phyloP scores from a whole-genome alignment of 2,329 filamentous ascomycete genomes.

The Fusarium sp. region DNA sequence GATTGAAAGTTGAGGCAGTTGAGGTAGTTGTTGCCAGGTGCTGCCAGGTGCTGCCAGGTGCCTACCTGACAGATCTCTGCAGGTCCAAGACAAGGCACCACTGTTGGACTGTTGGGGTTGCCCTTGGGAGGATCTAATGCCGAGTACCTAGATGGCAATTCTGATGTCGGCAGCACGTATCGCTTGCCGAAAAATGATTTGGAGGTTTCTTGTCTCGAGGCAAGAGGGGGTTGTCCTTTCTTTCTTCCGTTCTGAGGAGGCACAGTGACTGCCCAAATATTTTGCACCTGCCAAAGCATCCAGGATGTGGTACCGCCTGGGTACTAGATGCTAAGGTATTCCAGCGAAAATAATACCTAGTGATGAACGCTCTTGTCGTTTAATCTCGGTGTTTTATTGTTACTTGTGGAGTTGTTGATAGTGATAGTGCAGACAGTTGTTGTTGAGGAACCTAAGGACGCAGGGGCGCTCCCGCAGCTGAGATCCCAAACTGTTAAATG shows the following conservation, averaged over 20 bases:
- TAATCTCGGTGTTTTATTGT: neutral
- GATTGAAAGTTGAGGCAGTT: neutral
- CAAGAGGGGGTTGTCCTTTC: neutral
- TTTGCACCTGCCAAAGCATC: neutral
- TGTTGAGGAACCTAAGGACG: neutral
- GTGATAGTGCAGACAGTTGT: neutral
- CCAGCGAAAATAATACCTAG: neutral
- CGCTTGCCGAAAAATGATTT: neutral
- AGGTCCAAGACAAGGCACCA: neutral
- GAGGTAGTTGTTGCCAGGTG: neutral
- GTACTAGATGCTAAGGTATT: neutral
- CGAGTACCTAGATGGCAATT: neutral
- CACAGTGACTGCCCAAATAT: neutral
- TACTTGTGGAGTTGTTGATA: neutral
- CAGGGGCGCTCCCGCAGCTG: neutral
- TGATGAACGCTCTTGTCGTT: neutral
- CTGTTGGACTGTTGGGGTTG: neutral
- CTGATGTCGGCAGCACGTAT: neutral
- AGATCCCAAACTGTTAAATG: neutral
- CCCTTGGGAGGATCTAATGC: neutral
- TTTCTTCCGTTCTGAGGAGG: neutral
- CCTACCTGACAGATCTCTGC: conserved; percentile 8
- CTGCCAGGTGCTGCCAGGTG: neutral
- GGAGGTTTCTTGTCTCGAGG: neutral
- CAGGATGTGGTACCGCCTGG: neutral